These are phyloP conservation scores for Yamagishiella unicocca DNA, from an alignment of 139 green algal species.

Conservation along the genomic window DNA sequence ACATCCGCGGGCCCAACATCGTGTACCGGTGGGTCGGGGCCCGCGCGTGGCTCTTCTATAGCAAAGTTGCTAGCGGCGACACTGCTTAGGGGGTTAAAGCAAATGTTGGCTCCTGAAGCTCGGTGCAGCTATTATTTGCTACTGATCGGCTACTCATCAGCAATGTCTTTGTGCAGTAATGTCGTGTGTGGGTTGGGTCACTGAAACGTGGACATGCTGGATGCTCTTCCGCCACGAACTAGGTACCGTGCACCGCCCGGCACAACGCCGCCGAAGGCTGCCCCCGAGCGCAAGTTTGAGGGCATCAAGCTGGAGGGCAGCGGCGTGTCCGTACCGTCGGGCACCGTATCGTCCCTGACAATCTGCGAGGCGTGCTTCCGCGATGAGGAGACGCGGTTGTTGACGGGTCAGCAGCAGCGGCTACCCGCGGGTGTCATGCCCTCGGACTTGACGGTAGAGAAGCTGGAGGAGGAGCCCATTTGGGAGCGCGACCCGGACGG, in stretches of 20 bases:
- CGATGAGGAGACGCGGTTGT: conserved; percentile 53
- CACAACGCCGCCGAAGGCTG: conserved; percentile 37
- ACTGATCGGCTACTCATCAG: too few species aligned
- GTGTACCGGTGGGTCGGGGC: conserved; percentile 38
- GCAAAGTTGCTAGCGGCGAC: too few species aligned
- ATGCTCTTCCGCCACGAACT: too few species aligned
- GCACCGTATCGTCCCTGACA: conserved; percentile 54
- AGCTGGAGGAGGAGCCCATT: conserved; percentile 35
- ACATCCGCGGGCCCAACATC: conserved; percentile 48
- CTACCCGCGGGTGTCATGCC: conserved; percentile 58
- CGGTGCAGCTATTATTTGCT: too few species aligned
- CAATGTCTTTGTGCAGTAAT: too few species aligned
- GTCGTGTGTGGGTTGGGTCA: too few species aligned
- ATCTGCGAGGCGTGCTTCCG: conserved; percentile 65
- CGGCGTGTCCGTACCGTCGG: conserved; percentile 53
- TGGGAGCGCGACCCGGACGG: conserved; percentile 65
- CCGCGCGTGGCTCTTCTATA: too few species aligned
- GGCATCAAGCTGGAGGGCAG: conserved; percentile 85
- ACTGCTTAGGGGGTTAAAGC: too few species aligned
- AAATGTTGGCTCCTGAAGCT: too few species aligned
- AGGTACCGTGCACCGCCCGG: conserved; percentile 36
- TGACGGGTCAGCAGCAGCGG: conserved; percentile 36
- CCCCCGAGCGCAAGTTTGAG: conserved; percentile 83
- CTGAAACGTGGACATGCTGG: too few species aligned
- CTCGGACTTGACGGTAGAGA: conserved; percentile 46